Base-by-base conservation (phyloP, 306 rosid genomes). In the Hippophae rhamnoides region DNA sequence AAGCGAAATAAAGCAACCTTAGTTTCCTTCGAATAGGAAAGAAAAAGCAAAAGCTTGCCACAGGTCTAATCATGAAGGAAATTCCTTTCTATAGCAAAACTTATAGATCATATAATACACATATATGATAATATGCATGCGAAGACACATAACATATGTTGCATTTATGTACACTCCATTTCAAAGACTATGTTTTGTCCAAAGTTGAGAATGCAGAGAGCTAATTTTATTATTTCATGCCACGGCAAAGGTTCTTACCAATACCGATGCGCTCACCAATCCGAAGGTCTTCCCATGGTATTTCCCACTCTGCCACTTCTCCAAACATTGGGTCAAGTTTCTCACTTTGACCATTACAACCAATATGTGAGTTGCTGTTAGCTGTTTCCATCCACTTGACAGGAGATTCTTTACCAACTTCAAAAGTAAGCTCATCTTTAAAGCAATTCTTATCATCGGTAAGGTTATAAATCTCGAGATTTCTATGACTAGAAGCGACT, bases 261-360 rank as follows among this genome's bases (percentile, higher is more conserved):
- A 93, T 93, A 65, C 99, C 99, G 63, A 93, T 93, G n/a, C 99
- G 99, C 75, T 93, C 97, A 47, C 97, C 99, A 71, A 93, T 76
- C 54, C 74, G 77, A 71, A 93, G 97, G 82, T 93, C 95, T 79
- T 89, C 97, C 99, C 99, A 93, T 60, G 78, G 83, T 63, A 93
- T 72, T 84, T 93, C 99, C 94, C 94, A 93, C 63, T 88, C 94
- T 38, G 86, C 66, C 56, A 72, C 81, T 68, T 93, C 95, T 60
- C 95, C 86, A 14, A 82, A 76, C 56, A 81, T 78, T 18, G 81
- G 78, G 54, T 79, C 57, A 63, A 69, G 69, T 62, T 73, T 64
- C 79, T 84, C 86, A 38, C 68, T 63, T 47, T 74, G 69, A 66
- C 51, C 78, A 69, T 71, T 84, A 63, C 62, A 58, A 42, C 67